phyloP scores from a whole-genome alignment of 352 stramenopile species.

The Phytophthora pseudosyringae region DNA sequence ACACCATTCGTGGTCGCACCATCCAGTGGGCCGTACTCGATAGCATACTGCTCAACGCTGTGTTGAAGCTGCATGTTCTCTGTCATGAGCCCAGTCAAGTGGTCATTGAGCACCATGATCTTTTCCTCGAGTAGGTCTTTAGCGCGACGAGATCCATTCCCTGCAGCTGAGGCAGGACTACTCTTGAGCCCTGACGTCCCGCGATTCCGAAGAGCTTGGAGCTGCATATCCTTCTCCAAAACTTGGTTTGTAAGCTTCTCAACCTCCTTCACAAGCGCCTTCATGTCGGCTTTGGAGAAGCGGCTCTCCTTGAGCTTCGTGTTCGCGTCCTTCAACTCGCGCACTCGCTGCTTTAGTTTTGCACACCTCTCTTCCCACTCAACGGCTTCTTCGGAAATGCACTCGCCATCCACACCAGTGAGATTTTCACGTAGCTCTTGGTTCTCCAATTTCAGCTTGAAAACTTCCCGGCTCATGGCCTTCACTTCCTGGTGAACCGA shows the following conservation, averaged over 20 bases:
- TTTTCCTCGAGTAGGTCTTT: slow-evolving; percentile 76
- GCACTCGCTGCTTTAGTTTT: slow-evolving; percentile 54
- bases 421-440: slow-evolving; percentile 40
- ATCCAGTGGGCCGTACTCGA: slow-evolving; percentile 44
- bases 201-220: slow-evolving; percentile 45
- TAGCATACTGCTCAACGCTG: slow-evolving; percentile 67
- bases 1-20: slow-evolving; percentile 22
- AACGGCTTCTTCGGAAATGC: slow-evolving; percentile 9
- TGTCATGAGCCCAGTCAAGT: slow-evolving; percentile 86
- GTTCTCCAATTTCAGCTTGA: slow-evolving; percentile 65
- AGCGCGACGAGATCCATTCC: slow-evolving; percentile 46
- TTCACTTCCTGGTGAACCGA: slow-evolving; percentile 41
- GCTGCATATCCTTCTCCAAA: slow-evolving; percentile 58
- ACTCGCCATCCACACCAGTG: slow-evolving; percentile 4
- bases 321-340: slow-evolving; percentile 61
- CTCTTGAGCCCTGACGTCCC: slow-evolving; percentile 19
- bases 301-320: slow-evolving; percentile 54
- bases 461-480: slow-evolving; percentile 45
- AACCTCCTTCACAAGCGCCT: slow-evolving; percentile 54
- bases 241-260: slow-evolving; percentile 57
- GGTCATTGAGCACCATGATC: slow-evolving; percentile 86
- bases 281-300: slow-evolving; percentile 50
- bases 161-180: slow-evolving; percentile 14
- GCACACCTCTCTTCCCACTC: slow-evolving; percentile 53
- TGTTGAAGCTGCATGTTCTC: slow-evolving; percentile 78